Evolutionary conservation across 176 grass and related monocot species (phyloP), one percentile per base, ranked within the genome.

Genomic region (Otatea glauca): DNA sequence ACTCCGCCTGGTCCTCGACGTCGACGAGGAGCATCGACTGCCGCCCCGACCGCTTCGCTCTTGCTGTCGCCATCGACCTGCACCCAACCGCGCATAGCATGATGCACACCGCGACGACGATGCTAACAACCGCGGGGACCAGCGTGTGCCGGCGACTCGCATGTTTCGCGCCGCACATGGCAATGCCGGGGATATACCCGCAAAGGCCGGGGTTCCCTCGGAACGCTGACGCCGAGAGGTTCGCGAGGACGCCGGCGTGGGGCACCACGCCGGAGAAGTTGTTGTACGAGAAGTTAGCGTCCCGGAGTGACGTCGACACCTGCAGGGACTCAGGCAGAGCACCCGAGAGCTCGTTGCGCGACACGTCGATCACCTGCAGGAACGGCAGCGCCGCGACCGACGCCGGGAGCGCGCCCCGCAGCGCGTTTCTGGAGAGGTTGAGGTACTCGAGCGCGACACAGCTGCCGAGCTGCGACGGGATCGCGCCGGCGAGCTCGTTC

Each of bases 391-490:
- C 94, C 2, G 90, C 70, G 4, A 97, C 62, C 5, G 91, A 70
- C 55, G 53, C 72, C 34, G 91, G 94, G 64, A 96, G 91, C 12
- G 73, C 72, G 63, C 89, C 91, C 6, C 39, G 47, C 55, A 97
- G 84, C 60, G 25, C 23, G 82, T 97, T 97, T 12, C 81, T 48
- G 3, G 94, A 97, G 27, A 97, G 51, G 88, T 97, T 97, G 66
- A 97, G 86, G 53, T 88, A 93, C 81, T 97, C 91, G 51, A 97
- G 82, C 24, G 94, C 91, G 65, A 97, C 56, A 23, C 94, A 97
- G 83, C 94, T 81, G 14, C 89, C 85, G 12, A 97, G 87, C 87
- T 97, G 91, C 42, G 87, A 83, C 66, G 91, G 89, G 63, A 97
- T 88, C 17, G 34, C 0, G 41, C 91, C 94, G 41, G 87, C 61